A percentile compares a stretch with the other conserved stretches of the same genome.
Evolutionary conservation across 106 monocot genomes (phyloP).

Genomic region (Dendrobium nobile): DNA sequence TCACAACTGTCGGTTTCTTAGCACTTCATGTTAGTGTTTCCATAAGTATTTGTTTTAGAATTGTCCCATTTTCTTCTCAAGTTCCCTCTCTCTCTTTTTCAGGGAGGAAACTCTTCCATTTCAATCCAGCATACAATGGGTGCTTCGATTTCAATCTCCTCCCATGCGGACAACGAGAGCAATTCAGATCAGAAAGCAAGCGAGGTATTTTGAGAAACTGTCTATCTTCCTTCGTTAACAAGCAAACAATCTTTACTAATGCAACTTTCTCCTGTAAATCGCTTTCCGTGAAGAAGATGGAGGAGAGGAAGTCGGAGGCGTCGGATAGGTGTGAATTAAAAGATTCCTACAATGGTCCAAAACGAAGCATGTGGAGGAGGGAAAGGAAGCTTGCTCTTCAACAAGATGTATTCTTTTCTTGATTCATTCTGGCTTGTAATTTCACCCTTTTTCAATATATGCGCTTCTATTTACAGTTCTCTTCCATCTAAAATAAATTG

Average conservation of each 20-base stretch:
- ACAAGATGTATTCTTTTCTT: conserved; percentile 53
- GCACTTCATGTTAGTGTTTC: background rate
- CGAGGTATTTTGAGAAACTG: background rate
- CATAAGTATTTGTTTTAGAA: background rate
- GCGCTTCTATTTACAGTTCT: background rate
- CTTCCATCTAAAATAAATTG: background rate
- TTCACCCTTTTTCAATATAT: background rate
- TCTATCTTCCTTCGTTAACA: background rate
- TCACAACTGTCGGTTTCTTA: background rate
- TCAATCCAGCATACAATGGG: no score
- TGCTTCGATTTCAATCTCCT: background rate
- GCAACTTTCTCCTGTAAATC: background rate
- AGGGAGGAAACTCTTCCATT: background rate
- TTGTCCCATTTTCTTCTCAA: background rate
- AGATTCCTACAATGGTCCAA: background rate
- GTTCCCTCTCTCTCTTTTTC: no score
- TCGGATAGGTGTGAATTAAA: conserved; percentile 16
- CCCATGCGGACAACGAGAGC: background rate
- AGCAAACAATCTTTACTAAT: background rate
- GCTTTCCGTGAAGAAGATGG: conserved; percentile 23
- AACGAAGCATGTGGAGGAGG: conserved; percentile 37
- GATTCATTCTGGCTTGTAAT: conserved; percentile 8
- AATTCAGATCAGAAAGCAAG: background rate
- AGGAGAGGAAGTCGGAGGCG: conserved; percentile 40
- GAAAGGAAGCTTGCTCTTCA: conserved; percentile 73